These are phyloP conservation scores for Platanthera zijinensis DNA, from an alignment of 106 monocot genomes.

Conservation along the genomic window DNA sequence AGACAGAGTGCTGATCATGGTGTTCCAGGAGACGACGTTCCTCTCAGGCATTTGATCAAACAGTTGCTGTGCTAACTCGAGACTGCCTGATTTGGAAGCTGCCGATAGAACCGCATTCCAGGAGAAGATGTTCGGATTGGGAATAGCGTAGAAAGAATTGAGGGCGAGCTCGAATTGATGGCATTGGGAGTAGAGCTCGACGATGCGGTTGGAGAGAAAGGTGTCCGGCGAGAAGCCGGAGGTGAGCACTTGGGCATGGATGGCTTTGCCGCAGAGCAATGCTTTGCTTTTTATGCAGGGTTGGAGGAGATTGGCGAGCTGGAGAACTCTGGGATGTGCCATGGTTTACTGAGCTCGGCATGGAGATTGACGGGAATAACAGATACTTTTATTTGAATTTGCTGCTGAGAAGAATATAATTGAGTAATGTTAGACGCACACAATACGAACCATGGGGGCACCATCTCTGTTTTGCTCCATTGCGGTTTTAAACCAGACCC, in stretches of 20 bases:
- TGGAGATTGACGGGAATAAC: neutral
- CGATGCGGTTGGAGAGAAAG: slow-evolving; percentile 78
- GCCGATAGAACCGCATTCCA: slow-evolving; percentile 65
- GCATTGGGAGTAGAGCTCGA: slow-evolving; percentile 65
- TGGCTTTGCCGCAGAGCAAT: slow-evolving; percentile 27
- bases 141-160: slow-evolving; percentile 38
- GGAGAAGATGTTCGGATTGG: slow-evolving; percentile 54
- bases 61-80: slow-evolving; percentile 36
- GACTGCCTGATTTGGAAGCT: slow-evolving; percentile 23
- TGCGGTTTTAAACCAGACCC: too few species aligned
- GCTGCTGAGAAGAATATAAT: too few species aligned
- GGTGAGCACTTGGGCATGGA: slow-evolving; percentile 55
- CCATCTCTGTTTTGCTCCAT: too few species aligned
- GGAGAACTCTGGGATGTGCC: slow-evolving; percentile 17
- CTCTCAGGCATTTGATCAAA: slow-evolving; percentile 65
- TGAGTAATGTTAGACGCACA: too few species aligned
- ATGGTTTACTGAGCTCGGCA: slow-evolving; percentile 13
- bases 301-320: slow-evolving; percentile 50
- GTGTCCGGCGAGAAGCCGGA: slow-evolving; percentile 41
- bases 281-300: slow-evolving; percentile 32
- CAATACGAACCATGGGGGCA: too few species aligned
- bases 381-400: too few species aligned
- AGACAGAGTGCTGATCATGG: slow-evolving; percentile 38
- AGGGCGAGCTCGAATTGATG: slow-evolving; percentile 18
- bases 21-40: slow-evolving; percentile 86